These are phyloP conservation scores for Hypholoma sublateritium DNA, from an alignment of 768 basidiomycete genomes.

Conservation along the genomic window DNA sequence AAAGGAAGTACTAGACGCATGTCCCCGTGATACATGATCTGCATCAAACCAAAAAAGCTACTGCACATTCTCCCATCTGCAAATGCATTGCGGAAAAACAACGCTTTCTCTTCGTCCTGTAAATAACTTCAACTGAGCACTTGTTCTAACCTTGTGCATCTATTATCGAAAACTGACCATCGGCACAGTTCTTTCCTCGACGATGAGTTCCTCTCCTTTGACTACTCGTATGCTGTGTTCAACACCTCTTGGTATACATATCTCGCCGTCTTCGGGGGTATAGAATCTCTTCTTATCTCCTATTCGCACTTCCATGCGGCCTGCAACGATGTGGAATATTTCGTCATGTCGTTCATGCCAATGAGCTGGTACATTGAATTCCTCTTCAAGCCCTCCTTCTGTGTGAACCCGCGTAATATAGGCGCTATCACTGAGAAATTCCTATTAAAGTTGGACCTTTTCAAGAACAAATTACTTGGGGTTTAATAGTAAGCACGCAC, in stretches of 20 bases:
- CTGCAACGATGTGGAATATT: slow-evolving; percentile 27
- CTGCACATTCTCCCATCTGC: slow-evolving; percentile 13
- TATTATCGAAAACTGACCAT: slow-evolving; percentile 18
- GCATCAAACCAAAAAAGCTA: slow-evolving; percentile 20
- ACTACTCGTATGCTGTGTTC: slow-evolving; percentile 24
- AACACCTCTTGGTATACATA: slow-evolving; percentile 25
- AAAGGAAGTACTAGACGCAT: slow-evolving; percentile 23
- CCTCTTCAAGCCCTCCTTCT: slow-evolving; percentile 22
- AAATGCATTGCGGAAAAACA: slow-evolving; percentile 32
- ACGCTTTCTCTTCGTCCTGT: slow-evolving; percentile 30
- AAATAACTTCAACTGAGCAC: neutral
- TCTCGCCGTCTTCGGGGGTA: slow-evolving; percentile 29
- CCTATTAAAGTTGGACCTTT: too few relatives aligned
- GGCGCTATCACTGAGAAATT: slow-evolving; percentile 27
- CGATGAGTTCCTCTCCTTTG: slow-evolving; percentile 25
- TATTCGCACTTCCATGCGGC: slow-evolving; percentile 26
- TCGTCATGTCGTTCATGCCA: slow-evolving; percentile 36
- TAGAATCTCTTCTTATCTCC: slow-evolving; percentile 20
- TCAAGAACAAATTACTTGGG: too few relatives aligned
- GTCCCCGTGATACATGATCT: slow-evolving; percentile 26
- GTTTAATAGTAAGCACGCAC: too few relatives aligned
- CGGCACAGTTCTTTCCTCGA: slow-evolving; percentile 30
- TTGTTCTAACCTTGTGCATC: too few relatives aligned
- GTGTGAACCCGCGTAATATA: slow-evolving; percentile 25
- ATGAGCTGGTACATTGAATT: slow-evolving; percentile 28